phyloP scores from a whole-genome alignment of 2,329 filamentous ascomycete species.

The Cladophialophora chaetospira region DNA sequence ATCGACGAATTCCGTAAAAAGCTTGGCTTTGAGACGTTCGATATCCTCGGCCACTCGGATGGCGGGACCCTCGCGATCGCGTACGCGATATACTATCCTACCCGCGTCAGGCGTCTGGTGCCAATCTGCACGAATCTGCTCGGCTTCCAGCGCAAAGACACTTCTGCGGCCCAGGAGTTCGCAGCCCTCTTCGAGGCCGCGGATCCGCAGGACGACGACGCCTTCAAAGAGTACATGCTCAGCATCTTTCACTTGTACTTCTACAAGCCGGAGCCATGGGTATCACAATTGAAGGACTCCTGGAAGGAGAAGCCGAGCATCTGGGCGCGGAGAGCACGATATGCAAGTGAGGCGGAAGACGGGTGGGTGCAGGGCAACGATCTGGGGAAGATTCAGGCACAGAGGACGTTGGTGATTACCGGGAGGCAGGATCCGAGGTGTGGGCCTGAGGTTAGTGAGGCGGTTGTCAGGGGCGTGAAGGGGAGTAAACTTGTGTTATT shows the following conservation, averaged over 20 bases:
- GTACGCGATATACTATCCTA: slow-evolving; percentile 34
- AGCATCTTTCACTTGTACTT: slow-evolving; percentile 35
- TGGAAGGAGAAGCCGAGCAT: slow-evolving; percentile 6
- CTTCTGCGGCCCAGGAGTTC: slow-evolving; percentile 23
- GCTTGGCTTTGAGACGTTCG: slow-evolving; percentile 28
- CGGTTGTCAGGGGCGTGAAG: slow-evolving; percentile 26
- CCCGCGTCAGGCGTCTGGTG: slow-evolving; percentile 30
- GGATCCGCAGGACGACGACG: slow-evolving; percentile 21
- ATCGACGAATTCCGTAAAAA: slow-evolving; percentile 34
- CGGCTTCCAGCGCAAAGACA: slow-evolving; percentile 25
- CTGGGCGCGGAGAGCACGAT: slow-evolving; percentile 17
- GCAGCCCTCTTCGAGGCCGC: neutral
- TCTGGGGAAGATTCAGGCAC: slow-evolving; percentile 31
- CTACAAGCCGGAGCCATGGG: slow-evolving; percentile 27
- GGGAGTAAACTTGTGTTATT: slow-evolving; percentile 24
- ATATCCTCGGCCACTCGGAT: slow-evolving; percentile 35
- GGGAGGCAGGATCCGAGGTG: slow-evolving; percentile 35
- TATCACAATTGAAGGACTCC: slow-evolving; percentile 12
- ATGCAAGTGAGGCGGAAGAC: slow-evolving; percentile 29
- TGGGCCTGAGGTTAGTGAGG: slow-evolving; percentile 27
- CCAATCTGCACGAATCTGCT: slow-evolving; percentile 33
- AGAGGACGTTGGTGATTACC: slow-evolving; percentile 34
- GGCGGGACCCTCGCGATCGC: slow-evolving; percentile 36
- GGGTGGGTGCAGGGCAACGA: slow-evolving; percentile 6
- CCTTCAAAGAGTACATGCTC: slow-evolving; percentile 26